Percentiles rank a stretch among this genome's conserved stretches.
Conservation (phyloP, 106 monocot species). For the Dendrobium officinale region DNA sequence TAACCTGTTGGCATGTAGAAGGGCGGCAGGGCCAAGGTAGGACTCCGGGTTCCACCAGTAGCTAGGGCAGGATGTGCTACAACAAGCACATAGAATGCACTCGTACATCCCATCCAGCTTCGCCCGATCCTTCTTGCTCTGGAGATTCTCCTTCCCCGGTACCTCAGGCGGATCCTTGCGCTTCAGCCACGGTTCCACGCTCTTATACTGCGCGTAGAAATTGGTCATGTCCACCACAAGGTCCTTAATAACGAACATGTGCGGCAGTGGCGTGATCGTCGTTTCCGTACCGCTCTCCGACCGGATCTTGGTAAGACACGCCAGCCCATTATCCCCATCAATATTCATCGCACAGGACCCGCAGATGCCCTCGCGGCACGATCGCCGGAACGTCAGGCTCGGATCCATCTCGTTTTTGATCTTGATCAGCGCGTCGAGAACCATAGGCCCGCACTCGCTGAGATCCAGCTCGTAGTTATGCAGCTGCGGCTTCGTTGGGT, state of each 20-base stretch:
- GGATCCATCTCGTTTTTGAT: conserved; percentile 94
- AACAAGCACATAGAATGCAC: conserved; percentile 95
- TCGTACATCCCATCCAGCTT: conserved; percentile 99
- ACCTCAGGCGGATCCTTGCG: conserved; percentile 55
- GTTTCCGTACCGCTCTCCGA: conserved; percentile 9
- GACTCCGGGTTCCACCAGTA: conserved; percentile 99
- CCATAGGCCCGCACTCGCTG: conserved; percentile 76
- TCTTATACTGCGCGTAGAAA: conserved; percentile 92
- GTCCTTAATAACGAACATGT: conserved; percentile 95
- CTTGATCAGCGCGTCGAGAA: conserved; percentile 90
- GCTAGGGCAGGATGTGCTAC: conserved; percentile 88
- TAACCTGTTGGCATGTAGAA: conserved; percentile 88
- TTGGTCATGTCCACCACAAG: conserved; percentile 98
- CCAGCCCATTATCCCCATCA: conserved; percentile 85
- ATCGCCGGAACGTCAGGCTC: conserved; percentile 63
- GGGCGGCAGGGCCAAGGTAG: conserved; percentile 89
- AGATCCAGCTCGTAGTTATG: conserved; percentile 77
- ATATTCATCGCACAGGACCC: conserved; percentile 95
- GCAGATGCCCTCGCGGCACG: conserved; percentile 77
- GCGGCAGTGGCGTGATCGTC: conserved; percentile 75
- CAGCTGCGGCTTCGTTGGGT: conserved; percentile 49
- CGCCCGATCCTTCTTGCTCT: conserved; percentile 77
- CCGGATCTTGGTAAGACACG: conserved; percentile 76
- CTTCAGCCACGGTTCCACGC: conserved; percentile 97
- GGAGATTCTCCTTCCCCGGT: conserved; percentile 68